Conservation (phyloP, 495 filamentous ascomycete species). For the Talaromyces stipitatus region DNA sequence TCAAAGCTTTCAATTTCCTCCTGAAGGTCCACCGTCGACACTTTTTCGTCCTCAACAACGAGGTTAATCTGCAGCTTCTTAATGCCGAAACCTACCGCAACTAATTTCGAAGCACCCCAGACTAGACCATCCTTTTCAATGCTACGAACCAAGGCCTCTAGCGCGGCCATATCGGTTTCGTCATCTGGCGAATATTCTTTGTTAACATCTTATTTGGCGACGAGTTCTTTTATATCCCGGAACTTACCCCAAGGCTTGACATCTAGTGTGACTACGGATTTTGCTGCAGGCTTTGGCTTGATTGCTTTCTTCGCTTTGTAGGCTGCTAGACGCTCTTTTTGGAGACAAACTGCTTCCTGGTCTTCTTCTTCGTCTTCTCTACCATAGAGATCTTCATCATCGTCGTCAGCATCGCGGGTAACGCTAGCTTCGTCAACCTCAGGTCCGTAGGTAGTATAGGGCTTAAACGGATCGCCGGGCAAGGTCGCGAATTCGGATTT, state of each 20-base stretch:
- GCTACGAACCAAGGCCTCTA: slow-evolving; percentile 73
- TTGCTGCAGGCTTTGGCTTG: slow-evolving; percentile 84
- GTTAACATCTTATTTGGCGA: neutral
- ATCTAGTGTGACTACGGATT: slow-evolving; percentile 90
- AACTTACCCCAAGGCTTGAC: slow-evolving; percentile 97
- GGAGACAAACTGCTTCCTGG: slow-evolving; percentile 68
- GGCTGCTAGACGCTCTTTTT: slow-evolving; percentile 79
- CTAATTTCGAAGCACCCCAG: slow-evolving; percentile 89
- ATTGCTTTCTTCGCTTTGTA: slow-evolving; percentile 96
- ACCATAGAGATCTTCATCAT: slow-evolving; percentile 85
- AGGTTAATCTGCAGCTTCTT: slow-evolving; percentile 99
- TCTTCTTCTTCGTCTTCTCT: slow-evolving; percentile 84
- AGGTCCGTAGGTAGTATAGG: slow-evolving; percentile 84
- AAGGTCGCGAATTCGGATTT: slow-evolving; percentile 85
- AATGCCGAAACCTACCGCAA: slow-evolving; percentile 91
- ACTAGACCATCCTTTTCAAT: slow-evolving; percentile 92
- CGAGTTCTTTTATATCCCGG: neutral
- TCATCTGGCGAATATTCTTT: slow-evolving; percentile 53
- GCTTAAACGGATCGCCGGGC: slow-evolving; percentile 80
- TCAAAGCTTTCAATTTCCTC: slow-evolving; percentile 78
- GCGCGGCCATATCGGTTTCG: slow-evolving; percentile 77
- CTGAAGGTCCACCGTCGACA: slow-evolving; percentile 83
- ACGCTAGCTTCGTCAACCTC: slow-evolving; percentile 63
- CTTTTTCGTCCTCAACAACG: slow-evolving; percentile 94
- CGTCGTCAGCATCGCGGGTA: slow-evolving; percentile 65